Evolutionary conservation across 2,329 filamentous ascomycete species (phyloP), one percentile per base, ranked within the genome.

Genomic region (Paecilomyces sp.): DNA sequence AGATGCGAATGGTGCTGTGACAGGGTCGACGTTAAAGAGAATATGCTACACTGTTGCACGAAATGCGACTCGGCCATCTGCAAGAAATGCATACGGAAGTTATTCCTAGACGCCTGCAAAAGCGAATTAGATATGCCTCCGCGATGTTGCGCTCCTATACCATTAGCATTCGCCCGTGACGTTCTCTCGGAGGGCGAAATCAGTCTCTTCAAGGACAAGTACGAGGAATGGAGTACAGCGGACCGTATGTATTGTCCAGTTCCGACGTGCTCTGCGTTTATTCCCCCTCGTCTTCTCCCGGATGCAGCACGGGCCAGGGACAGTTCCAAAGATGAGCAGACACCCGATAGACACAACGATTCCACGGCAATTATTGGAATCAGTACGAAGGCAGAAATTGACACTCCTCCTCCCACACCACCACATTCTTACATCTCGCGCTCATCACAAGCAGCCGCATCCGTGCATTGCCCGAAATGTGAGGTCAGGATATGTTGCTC

Each of bases 191-290:
- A 65, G 4, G 69, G 71, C 4, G 74, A 80, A 57, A 65, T 71
- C 1, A 64, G 66, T 12, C 62, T 64, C 2, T 83, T 75, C 65
- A 73, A 75, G 54, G 62, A 64, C 9, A 81, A 77, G 60, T 77
- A 78, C 57, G 80, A 83, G 54, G 80, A 83, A 65, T 80, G 77
- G 73, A 68, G 69, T 36, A 79, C 79, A 2, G 63, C 68, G 3
- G 70, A 78, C 28, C 79, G 78, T 7, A 65, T 79, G 6, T 83
- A 82, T 63, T 83, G 81, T 60, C 80, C 81, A 3, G 64, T 77
- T 8, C 73, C 75, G 9, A 74, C 68, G 8, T 83, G 81, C 64
- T 82, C 80, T 0, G 67, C 74, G 1, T 83, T 83, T 64, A 79
- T 83, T 28, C 67, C 75, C 25, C 66, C 69, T 33, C 70, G 74